Evolutionary conservation across 768 basidiomycete species (phyloP).

Genomic region (Gymnopilus dilepis): DNA sequence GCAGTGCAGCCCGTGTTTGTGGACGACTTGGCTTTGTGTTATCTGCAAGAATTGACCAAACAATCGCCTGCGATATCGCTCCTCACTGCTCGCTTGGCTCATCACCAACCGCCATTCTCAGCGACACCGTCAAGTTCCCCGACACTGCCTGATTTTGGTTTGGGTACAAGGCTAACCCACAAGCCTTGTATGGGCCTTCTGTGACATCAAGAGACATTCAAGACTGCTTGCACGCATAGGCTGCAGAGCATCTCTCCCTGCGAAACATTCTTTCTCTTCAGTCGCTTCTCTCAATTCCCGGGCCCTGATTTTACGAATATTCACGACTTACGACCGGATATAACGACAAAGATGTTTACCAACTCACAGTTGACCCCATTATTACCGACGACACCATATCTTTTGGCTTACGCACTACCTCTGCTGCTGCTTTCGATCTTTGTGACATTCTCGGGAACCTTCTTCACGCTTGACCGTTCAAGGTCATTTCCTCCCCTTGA

Average conservation of each 20-base stretch:
- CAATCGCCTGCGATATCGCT: constrained; percentile 14
- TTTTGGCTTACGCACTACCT: constrained; percentile 63
- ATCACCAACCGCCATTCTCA: constrained; percentile 8
- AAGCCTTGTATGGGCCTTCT: constrained; percentile 21
- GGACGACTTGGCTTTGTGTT: background rate
- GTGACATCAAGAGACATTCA: constrained; percentile 24
- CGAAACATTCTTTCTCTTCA: constrained; percentile 22
- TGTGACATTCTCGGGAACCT: constrained; percentile 70
- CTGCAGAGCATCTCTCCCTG: constrained; percentile 19
- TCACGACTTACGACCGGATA: constrained; percentile 25
- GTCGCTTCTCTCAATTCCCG: constrained; percentile 12
- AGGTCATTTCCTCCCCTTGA: constrained; percentile 57
- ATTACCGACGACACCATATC: constrained; percentile 52
- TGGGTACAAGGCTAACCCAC: constrained; percentile 12
- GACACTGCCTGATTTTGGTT: constrained; percentile 1
- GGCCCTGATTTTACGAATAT: constrained; percentile 14
- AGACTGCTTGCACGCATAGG: constrained; percentile 28
- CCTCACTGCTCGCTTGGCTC: background rate
- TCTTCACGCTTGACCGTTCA: constrained; percentile 73
- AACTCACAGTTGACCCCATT: constrained; percentile 41
- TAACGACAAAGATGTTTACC: constrained; percentile 22
- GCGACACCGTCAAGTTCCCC: constrained; percentile 12
- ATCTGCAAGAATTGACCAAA: constrained; percentile 3
- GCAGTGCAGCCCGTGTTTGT: background rate
- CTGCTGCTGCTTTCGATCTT: constrained; percentile 62